Percentiles rank a stretch among this genome's conserved stretches.
phyloP scores from a whole-genome alignment of 495 filamentous ascomycete genomes.

The Xylaria bambusicola region DNA sequence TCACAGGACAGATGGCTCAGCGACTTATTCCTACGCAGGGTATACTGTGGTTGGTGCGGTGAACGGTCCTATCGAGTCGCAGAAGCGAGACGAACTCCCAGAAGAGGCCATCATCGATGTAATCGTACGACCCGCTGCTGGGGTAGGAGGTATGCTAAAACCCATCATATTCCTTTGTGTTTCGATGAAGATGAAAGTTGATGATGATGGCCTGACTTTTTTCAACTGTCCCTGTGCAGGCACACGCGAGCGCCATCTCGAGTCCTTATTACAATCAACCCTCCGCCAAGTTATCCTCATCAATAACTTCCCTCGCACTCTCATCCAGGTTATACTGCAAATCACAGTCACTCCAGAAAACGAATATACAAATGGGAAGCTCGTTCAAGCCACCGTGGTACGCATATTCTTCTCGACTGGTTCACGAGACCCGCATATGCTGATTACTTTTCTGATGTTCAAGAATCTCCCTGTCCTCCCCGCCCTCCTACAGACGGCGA shows the following conservation, averaged over 20 bases:
- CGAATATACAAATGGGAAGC: conserved; percentile 53
- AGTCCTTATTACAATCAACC: conserved; percentile 67
- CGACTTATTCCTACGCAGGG: conserved; percentile 73
- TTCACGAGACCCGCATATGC: not conserved
- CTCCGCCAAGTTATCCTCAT: conserved; percentile 69
- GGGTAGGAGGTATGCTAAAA: conserved; percentile 70
- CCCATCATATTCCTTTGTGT: conserved; percentile 25
- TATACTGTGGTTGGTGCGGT: conserved; percentile 82
- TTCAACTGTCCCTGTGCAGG: conserved; percentile 48
- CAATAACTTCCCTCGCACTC: conserved; percentile 66
- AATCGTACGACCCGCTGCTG: conserved; percentile 79
- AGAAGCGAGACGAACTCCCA: conserved; percentile 80
- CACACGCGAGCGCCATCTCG: conserved; percentile 69
- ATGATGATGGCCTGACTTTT: conserved; percentile 42
- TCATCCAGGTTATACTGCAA: conserved; percentile 69
- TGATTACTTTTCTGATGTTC: conserved; percentile 10
- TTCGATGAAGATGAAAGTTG: conserved; percentile 33
- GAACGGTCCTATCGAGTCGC: conserved; percentile 91
- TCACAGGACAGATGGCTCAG: conserved; percentile 81
- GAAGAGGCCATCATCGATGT: conserved; percentile 91
- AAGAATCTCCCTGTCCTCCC: conserved; percentile 77
- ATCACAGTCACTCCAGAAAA: conserved; percentile 59
- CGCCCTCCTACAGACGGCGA: conserved; percentile 69
- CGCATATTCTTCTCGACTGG: not conserved
- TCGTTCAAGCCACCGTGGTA: conserved; percentile 53